Percentiles rank a stretch among this genome's conserved stretches.
Evolutionary conservation across 768 basidiomycete species (phyloP).

Genomic region (Nidularia sp.): DNA sequence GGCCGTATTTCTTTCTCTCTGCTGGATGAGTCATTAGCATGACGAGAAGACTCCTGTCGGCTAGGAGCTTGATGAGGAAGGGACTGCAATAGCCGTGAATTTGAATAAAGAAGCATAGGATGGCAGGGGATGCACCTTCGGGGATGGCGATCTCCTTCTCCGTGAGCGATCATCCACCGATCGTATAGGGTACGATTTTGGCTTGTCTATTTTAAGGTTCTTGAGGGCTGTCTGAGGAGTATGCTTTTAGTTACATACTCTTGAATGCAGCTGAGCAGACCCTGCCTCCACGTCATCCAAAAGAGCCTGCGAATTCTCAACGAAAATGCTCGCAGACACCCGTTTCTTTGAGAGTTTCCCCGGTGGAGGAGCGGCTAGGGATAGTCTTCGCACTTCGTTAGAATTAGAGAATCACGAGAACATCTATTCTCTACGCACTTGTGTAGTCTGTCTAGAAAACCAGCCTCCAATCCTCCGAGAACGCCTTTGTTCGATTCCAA

Average conservation of each 20-base stretch:
- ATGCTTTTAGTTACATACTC: not conserved
- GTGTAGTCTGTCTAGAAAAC: not conserved
- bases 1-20: not conserved
- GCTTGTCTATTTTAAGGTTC: not conserved
- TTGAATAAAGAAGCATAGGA: not conserved
- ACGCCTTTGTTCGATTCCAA: not conserved
- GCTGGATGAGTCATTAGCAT: not conserved
- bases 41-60: not conserved
- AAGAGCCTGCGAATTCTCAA: not conserved
- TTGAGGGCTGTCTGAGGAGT: not conserved
- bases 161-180: not conserved
- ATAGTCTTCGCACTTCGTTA: not conserved
- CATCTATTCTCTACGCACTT: not conserved
- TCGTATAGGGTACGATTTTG: not conserved
- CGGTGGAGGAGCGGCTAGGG: not conserved
- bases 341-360: slow-evolving; percentile 2
- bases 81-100: not conserved
- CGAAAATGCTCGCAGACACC: not conserved
- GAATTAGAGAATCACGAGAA: not conserved
- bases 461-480: not conserved
- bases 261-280: not conserved
- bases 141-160: not conserved
- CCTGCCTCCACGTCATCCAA: not conserved
- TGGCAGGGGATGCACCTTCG: not conserved
- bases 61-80: not conserved